phyloP scores from a whole-genome alignment of 352 stramenopile genomes.

The Pythium dissotocum region DNA sequence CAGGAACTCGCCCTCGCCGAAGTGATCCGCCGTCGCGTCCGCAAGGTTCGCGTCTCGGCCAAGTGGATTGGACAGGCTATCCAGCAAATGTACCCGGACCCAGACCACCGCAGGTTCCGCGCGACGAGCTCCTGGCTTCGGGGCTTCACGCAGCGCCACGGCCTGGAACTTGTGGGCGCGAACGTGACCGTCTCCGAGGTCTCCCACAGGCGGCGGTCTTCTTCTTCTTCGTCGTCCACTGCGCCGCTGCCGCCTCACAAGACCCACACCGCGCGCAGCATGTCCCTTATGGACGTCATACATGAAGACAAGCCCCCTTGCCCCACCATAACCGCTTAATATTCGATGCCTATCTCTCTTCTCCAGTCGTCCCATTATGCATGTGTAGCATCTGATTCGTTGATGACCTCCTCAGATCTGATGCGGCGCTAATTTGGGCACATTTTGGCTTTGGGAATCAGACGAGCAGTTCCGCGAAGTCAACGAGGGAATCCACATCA shows the following conservation, averaged over 20 bases:
- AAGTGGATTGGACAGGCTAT: slow-evolving; percentile 32
- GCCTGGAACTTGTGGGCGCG: slow-evolving; percentile 20
- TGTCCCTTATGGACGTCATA: slow-evolving; percentile 23
- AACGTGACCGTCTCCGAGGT: background rate
- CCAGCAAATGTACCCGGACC: slow-evolving; percentile 32
- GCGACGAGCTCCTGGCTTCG: slow-evolving; percentile 27
- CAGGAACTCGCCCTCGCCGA: slow-evolving; percentile 21
- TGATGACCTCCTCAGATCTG: slow-evolving; percentile 24
- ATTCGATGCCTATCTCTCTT: slow-evolving; percentile 9
- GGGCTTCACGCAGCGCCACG: slow-evolving; percentile 28
- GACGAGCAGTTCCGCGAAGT: slow-evolving; percentile 6
- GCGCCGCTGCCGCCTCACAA: slow-evolving; percentile 5
- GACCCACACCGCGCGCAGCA: slow-evolving; percentile 10
- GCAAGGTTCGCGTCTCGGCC: slow-evolving; percentile 31
- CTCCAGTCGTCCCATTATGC: slow-evolving; percentile 7
- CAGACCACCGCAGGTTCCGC: slow-evolving; percentile 18
- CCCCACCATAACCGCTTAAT: slow-evolving; percentile 20
- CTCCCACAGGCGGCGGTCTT: background rate
- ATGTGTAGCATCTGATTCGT: slow-evolving; percentile 7
- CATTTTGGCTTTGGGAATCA: slow-evolving; percentile 12
- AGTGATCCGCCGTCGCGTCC: slow-evolving; percentile 24
- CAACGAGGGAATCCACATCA: background rate
- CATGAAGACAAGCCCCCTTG: slow-evolving; percentile 22
- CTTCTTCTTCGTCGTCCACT: background rate
- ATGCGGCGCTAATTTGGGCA: background rate